A percentile compares a stretch with the other conserved stretches of the same genome.
phyloP scores from a whole-genome alignment of 192 early-diverging fungal species.

The Mortierella antarctica region DNA sequence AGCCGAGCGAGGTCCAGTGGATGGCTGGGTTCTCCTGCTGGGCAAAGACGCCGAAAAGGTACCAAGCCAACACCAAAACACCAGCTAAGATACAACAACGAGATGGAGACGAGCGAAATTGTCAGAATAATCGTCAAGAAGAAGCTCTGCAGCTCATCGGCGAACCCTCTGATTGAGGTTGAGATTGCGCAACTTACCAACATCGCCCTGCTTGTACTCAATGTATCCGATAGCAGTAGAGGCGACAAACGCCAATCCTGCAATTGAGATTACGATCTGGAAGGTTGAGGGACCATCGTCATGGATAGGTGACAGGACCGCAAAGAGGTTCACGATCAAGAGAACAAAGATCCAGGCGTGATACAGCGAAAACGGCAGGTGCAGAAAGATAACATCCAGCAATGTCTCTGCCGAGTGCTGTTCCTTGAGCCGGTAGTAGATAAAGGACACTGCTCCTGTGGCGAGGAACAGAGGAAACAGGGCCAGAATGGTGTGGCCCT shows the following conservation, averaged over 20 bases:
- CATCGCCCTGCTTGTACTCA: conserved; percentile 67
- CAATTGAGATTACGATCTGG: conserved; percentile 57
- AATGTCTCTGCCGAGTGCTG: conserved; percentile 50
- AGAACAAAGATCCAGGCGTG: conserved; percentile 72
- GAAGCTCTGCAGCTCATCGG: neutral
- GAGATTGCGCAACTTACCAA: conserved; percentile 22
- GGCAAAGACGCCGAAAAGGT: conserved; percentile 62
- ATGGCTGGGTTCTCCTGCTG: conserved; percentile 57
- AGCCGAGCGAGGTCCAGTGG: conserved; percentile 59
- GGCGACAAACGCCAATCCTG: conserved; percentile 62
- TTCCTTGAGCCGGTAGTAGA: conserved; percentile 63
- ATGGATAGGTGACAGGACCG: conserved; percentile 57
- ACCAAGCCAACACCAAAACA: conserved; percentile 71
- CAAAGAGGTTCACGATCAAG: conserved; percentile 67
- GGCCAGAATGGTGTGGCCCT: conserved; percentile 62
- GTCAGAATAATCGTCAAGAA: neutral
- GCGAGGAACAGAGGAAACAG: conserved; percentile 68
- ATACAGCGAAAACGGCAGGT: conserved; percentile 75
- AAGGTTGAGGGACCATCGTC: conserved; percentile 56
- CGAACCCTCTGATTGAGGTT: neutral
- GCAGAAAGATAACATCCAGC: conserved; percentile 65
- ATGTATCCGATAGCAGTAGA: conserved; percentile 70
- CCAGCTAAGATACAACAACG: conserved; percentile 50
- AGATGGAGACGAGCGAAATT: neutral
- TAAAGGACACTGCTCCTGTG: conserved; percentile 62